Base-by-base conservation (phyloP, 345 rosid genomes). In the Camelina hispida region DNA sequence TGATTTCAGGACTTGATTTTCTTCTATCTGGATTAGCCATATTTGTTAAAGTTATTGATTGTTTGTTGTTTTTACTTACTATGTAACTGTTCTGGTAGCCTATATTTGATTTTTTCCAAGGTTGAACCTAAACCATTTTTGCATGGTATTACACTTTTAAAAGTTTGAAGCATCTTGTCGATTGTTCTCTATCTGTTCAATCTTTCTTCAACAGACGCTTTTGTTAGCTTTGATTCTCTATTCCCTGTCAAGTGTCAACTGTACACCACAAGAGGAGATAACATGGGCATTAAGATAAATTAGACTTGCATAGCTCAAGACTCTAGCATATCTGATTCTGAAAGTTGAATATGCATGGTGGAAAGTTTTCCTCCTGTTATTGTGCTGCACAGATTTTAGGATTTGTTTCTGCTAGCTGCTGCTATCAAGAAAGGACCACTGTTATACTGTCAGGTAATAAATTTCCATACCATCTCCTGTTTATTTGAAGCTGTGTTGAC, bases 11-110 rank as follows among this genome's bases (percentile, higher is more conserved):
- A 44, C 3, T 55, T 28, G 55, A 61, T 68, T 63, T 62, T 48
- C 44, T 56, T 53, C 57, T 44, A 61, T 34, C 15, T 55, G 62
- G 69, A 59, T 65, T 59, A 65, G 75, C 42, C 73, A 71, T 71
- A 71, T 78, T 72, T 34, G 17, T 52, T 7, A 13, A 78, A 66
- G 68, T 66, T 34, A 57, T 51, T 12, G 9, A 16, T 58, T 66
- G 62, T 71, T 77, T 57, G 72, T 30, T 71, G 43, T 50, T 43
- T 44, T 40, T 2, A 38, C 35, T 71, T 71, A 48, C 44, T 40
- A 51, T 65, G 57, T 71, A 78, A 77, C n/a, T 15, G 17, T 22
- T 56, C 7, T 10, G 22, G 7, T 10, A 47, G 18, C 40, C 15
- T 65, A 56, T 48, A 64, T 64, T 25, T 70, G 28, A 9, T 5